Base-by-base conservation (phyloP, 352 stramenopile genomes). In the Globisporangium sylvaticum region DNA sequence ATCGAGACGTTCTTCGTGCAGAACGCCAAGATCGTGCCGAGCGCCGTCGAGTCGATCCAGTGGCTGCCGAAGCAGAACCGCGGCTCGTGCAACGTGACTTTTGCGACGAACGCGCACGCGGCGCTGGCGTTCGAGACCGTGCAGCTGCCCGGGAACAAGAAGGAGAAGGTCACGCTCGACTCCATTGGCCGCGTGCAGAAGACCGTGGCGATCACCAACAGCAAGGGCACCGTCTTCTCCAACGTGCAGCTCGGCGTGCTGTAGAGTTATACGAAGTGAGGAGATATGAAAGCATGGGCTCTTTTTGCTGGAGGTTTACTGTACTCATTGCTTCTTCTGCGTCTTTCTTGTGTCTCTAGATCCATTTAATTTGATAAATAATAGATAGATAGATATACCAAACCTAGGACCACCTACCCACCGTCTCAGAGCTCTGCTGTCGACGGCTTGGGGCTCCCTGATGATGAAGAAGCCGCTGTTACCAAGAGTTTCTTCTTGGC, bases 1-100 rank as follows among this genome's bases (percentile, higher is more conserved):
- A 83, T 96, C 9, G 76, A 96, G 58, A 73, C 83, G 2, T 94
- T 89, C 64, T 89, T 94, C 58, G 59, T 83, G 55, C 64, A 86
- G 39, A 80, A 72, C 5, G 69, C 86, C 32, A 84, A 83, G 27
- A 73, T 96, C 57, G 79, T 94, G 29, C 86, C 88, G 46, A 71
- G 63, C 0, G 77, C 77, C 18, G 83, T 96, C 31, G 88, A 92
- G 50, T 75, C 80, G 64, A 87, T 93, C 62, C 62, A 73, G 27
- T 91, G 76, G 79, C 73, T 81, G n/a, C 70, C 78, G 6, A 79
- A 81, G 10, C 74, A 91, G 70, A 88, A 86, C 44, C 77, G 80
- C n/a, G 87, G 88, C 46, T 90, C 86, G 2, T 84, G 77, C 60
- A 80, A 72, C 64, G 81, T 92, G 29, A 91, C 84, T 24, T 96